Evolutionary conservation across 805 yeast species (phyloP).

Genomic region (Ascoidea rubescens): DNA sequence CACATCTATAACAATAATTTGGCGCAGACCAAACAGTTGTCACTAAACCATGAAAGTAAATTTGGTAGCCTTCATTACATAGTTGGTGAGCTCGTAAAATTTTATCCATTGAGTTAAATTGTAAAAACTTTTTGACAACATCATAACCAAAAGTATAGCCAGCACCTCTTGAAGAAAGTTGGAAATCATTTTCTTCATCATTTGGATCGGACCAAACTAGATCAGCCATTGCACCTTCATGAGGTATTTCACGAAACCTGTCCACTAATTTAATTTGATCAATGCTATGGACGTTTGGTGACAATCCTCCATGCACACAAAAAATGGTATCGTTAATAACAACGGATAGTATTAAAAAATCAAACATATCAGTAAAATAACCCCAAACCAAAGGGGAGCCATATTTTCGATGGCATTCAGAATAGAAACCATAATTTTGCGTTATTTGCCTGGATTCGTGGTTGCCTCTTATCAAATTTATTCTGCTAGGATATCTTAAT

Average conservation of each 20-base stretch:
- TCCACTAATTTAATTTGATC: conserved; percentile 88
- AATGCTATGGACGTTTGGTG: conserved; percentile 88
- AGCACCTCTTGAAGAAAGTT: conserved; percentile 91
- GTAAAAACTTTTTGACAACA: conserved; percentile 76
- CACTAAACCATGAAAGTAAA: conserved; percentile 79
- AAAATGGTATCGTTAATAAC: conserved; percentile 82
- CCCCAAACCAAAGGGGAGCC: conserved; percentile 73
- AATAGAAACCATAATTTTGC: conserved; percentile 91
- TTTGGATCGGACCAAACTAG: conserved; percentile 98
- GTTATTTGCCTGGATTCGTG: conserved; percentile 96
- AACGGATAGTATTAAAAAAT: conserved; percentile 76
- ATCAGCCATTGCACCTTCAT: conserved; percentile 99
- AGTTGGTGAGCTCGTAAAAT: conserved; percentile 90
- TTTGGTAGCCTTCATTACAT: conserved; percentile 92
- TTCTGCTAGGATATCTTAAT: conserved; percentile 75
- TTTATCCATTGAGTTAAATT: conserved; percentile 64
- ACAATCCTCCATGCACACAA: conserved; percentile 94
- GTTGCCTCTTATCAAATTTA: conserved; percentile 79
- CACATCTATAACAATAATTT: conserved; percentile 93
- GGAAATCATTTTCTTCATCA: conserved; percentile 62
- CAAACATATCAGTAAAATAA: conserved; percentile 84
- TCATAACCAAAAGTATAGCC: conserved; percentile 93
- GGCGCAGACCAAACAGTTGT: conserved; percentile 99
- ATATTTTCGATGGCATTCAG: conserved; percentile 86
- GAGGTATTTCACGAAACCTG: conserved; percentile 90